Evolutionary conservation across 352 stramenopile species (phyloP), one percentile per base, ranked within the genome.

Genomic region (Pythium dissimile): DNA sequence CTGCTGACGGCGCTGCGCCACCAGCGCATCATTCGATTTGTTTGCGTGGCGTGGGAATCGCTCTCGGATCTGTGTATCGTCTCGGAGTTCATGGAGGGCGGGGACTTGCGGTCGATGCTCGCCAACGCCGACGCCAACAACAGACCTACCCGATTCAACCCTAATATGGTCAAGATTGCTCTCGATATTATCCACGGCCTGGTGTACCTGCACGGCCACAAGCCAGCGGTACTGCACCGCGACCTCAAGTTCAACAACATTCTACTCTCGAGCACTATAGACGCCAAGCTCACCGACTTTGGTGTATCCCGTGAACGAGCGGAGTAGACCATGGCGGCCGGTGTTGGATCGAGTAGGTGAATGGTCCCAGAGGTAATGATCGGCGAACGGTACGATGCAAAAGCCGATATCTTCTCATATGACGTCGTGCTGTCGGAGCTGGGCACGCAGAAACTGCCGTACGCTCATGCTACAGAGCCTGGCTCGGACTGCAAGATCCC

Each of bases 61-160:
- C 31, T 77, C 7, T 48, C 65, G 9, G 63, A 85, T 45, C 38
- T 86, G 3, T 74, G 71, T 42, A 20, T 64, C n/a, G 43, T 71
- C 3, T 56, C 61, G 11, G 73, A 80, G 54, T 72, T 73, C 35
- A 73, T 83, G 73, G 62, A 69, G 26, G 66, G 64, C 6, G 73
- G 73, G 1, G 72, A 84, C 30, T 47, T 84, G 20, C 59, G 67
- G 27, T 63, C 49, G 1, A 26, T 26, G 16, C 34, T 84, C 5
- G 71, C 20, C 3, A 16, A 41, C 13, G 28, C 39, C 8, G 39
- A 48, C 20, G 28, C n/a, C 26, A 49, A 43, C 16, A 26, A 51
- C 18, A n/a, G 27, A 10, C 38, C 51, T 7, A 46, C 51, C n/a
- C 38, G 51, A 1, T 49, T 59, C 20, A 27, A 48, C 38, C 23